These are phyloP conservation scores for Gracilariopsis chorda DNA, from an alignment of 23 red algal genomes.

Conservation along the genomic window DNA sequence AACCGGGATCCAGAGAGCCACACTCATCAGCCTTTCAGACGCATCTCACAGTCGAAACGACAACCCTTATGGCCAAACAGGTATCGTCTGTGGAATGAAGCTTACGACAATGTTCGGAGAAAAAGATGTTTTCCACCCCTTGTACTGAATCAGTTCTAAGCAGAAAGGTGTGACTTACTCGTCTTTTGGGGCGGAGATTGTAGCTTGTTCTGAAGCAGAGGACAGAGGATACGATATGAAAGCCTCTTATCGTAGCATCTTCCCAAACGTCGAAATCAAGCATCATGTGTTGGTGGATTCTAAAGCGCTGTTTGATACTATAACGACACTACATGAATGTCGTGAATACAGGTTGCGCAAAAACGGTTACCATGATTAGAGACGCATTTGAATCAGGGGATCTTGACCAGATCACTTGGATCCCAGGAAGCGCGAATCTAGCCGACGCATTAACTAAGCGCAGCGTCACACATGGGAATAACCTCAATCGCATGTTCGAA, in stretches of 20 bases:
- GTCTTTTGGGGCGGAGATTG: neutral
- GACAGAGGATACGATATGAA: conserved; percentile 12
- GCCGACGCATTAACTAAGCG: conserved; percentile 16
- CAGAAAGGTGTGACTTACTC: neutral
- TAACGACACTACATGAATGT: conserved; percentile 11
- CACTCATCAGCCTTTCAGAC: conserved; percentile 6
- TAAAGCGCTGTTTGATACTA: conserved; percentile 2
- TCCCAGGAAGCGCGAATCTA: neutral
- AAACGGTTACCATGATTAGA: neutral
- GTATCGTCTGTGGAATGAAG: neutral
- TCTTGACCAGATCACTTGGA: neutral
- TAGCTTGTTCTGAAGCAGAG: neutral
- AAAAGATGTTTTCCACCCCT: neutral
- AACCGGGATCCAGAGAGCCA: neutral
- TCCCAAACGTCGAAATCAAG: neutral
- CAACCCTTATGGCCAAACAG: neutral
- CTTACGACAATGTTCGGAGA: neutral
- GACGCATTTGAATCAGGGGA: neutral
- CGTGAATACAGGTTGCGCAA: neutral
- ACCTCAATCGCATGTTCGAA: neutral
- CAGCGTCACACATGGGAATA: neutral
- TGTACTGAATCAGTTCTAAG: neutral
- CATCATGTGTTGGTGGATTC: neutral
- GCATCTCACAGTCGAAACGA: conserved; percentile 7
- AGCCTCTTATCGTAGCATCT: neutral